These are phyloP conservation scores for Saururus chinensis DNA, from an alignment of 164 flowering plant genomes.

Conservation along the genomic window DNA sequence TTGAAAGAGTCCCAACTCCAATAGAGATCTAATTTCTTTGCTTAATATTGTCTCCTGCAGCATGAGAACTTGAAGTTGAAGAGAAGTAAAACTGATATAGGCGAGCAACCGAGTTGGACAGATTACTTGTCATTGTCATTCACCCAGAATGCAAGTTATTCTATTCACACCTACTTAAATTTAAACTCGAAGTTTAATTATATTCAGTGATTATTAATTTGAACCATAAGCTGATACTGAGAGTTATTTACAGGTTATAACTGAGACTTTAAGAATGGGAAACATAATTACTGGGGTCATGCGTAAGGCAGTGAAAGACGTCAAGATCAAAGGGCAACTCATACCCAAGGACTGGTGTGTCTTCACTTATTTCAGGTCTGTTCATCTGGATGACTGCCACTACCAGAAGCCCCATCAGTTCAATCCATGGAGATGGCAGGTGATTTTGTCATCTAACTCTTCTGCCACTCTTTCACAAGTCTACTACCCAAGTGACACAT, in stretches of 20 bases:
- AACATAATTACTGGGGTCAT: slow-evolving; percentile 86
- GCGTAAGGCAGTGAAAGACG: slow-evolving; percentile 81
- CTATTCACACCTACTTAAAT: background rate
- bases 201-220: too few species aligned
- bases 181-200: too few species aligned
- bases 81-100: slow-evolving; percentile 29
- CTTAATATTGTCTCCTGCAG: slow-evolving; percentile 25
- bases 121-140: slow-evolving; percentile 72
- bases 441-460: slow-evolving; percentile 6
- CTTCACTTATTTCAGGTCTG: slow-evolving; percentile 71
- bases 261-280: slow-evolving; percentile 87
- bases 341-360: slow-evolving; percentile 92
- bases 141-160: slow-evolving; percentile 62
- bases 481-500: too few species aligned
- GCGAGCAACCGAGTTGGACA: slow-evolving; percentile 43
- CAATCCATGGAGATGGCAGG: slow-evolving; percentile 98
- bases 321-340: slow-evolving; percentile 63
- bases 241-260: slow-evolving; percentile 62
- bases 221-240: background rate
- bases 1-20: background rate
- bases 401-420: slow-evolving; percentile 66
- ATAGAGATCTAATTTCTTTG: background rate
- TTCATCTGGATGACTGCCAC: slow-evolving; percentile 67
- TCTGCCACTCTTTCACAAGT: too few species aligned
- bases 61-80: slow-evolving; percentile 79